Conservation (phyloP, 257 asterid species). For the Capsicum chinense region DNA sequence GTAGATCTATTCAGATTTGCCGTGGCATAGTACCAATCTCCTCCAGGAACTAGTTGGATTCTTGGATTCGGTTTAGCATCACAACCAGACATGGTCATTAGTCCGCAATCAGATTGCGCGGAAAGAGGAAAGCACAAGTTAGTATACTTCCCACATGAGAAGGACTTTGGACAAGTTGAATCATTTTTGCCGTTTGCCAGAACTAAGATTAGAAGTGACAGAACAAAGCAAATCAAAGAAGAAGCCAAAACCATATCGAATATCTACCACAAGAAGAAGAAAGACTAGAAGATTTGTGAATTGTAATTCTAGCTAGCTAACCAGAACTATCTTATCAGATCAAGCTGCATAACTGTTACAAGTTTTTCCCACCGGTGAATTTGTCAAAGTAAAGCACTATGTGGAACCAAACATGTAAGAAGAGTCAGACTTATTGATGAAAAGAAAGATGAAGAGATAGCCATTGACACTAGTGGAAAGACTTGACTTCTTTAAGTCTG, state of each 20-base stretch:
- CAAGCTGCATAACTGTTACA: neutral
- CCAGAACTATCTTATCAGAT: neutral
- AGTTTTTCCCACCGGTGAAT: neutral
- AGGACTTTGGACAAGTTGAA: neutral
- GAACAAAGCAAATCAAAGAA: neutral
- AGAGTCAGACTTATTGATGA: neutral
- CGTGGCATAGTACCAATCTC: neutral
- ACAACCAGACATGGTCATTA: neutral
- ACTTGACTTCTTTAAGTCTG: constrained; percentile 6
- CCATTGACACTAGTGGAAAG: neutral
- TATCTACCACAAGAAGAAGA: neutral
- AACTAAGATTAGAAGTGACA: neutral
- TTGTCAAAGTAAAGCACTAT: neutral
- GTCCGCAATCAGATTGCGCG: neutral
- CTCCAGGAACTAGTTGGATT: neutral
- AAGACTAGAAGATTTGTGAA: neutral
- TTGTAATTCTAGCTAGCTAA: neutral
- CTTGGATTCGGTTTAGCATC: neutral
- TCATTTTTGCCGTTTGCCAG: neutral
- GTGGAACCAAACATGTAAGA: neutral
- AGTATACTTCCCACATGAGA: neutral
- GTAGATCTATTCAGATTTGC: neutral
- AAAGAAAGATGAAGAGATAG: neutral
- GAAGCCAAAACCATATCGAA: neutral
- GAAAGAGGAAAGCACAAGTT: constrained; percentile 19